Conservation (phyloP, 768 basidiomycete genomes). For the Gyrodon lividus region DNA sequence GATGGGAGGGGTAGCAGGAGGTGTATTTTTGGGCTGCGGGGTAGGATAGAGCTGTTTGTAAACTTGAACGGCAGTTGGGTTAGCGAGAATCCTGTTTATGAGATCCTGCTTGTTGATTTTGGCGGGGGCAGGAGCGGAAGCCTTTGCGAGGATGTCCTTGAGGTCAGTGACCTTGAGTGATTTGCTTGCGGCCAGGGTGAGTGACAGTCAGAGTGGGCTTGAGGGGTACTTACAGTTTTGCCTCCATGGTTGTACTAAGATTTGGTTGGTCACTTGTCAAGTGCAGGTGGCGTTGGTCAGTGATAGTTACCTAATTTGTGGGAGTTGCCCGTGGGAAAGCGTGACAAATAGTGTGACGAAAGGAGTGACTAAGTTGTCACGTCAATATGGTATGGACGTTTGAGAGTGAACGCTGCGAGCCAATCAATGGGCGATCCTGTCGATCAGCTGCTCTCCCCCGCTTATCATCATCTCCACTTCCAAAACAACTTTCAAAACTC, state of each 20-base stretch:
- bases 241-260: constrained; percentile 32
- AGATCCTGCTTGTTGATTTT: constrained; percentile 70
- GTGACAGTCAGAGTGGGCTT: not conserved
- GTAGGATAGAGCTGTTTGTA: constrained; percentile 44
- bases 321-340: not conserved
- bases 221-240: constrained; percentile 36
- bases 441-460: constrained; percentile 61
- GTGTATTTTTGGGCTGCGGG: constrained; percentile 22
- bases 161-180: constrained; percentile 73
- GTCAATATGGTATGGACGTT: constrained; percentile 20
- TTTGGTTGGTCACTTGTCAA: no score
- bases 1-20: not conserved
- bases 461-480: constrained; percentile 47
- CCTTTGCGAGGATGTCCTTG: constrained; percentile 57
- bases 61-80: constrained; percentile 46
- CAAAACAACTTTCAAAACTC: constrained; percentile 28
- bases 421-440: constrained; percentile 57
- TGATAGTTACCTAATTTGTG: constrained; percentile 26
- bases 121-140: constrained; percentile 45
- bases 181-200: constrained; percentile 36
- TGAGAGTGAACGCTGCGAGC: constrained; percentile 36
- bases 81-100: constrained; percentile 58
- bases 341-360: constrained; percentile 8
- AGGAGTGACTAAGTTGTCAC: constrained; percentile 9
- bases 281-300: not conserved